Percentiles rank a stretch among this genome's conserved stretches.
Evolutionary conservation across 1,284 basidiomycete genomes (phyloP).

Genomic region (Leucoagaricus sp.): DNA sequence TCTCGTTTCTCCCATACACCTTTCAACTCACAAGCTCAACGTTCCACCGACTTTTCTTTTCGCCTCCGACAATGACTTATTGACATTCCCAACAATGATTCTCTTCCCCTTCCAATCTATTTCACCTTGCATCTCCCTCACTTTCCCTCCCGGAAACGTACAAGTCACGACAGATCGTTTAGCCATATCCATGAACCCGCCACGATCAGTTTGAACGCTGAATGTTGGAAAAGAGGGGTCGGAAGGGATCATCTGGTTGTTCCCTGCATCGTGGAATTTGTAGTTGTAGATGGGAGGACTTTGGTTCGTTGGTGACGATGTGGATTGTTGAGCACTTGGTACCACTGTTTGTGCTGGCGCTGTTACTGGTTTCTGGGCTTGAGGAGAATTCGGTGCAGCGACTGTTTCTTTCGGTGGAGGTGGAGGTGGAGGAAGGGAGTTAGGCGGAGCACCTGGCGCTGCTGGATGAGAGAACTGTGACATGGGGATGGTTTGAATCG

Average conservation of each 20-base stretch:
- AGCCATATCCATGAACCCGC: background rate
- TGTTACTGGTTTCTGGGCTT: no score
- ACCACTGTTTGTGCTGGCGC: background rate
- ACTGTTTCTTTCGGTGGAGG: no score
- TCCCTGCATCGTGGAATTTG: conserved; percentile 4
- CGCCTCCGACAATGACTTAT: background rate
- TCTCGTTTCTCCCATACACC: background rate
- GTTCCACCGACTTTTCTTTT: conserved; percentile 9
- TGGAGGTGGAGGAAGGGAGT: no score
- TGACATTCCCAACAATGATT: background rate
- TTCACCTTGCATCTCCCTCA: background rate
- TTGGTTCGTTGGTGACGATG: background rate
- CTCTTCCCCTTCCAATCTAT: conserved; percentile 9
- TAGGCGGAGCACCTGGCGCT: no score
- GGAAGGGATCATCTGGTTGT: conserved; percentile 2
- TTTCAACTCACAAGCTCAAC: background rate
- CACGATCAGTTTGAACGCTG: background rate
- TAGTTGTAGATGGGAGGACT: background rate
- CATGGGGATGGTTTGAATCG: no score
- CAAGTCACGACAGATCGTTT: background rate
- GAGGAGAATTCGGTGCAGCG: no score
- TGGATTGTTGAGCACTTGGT: background rate
- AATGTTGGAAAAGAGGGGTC: background rate
- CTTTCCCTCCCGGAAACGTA: background rate
- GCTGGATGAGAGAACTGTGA: no score